Evolutionary conservation across 2,329 filamentous ascomycete species (phyloP), one percentile per base, ranked within the genome.

Genomic region (Colletotrichum lindemuthianum): DNA sequence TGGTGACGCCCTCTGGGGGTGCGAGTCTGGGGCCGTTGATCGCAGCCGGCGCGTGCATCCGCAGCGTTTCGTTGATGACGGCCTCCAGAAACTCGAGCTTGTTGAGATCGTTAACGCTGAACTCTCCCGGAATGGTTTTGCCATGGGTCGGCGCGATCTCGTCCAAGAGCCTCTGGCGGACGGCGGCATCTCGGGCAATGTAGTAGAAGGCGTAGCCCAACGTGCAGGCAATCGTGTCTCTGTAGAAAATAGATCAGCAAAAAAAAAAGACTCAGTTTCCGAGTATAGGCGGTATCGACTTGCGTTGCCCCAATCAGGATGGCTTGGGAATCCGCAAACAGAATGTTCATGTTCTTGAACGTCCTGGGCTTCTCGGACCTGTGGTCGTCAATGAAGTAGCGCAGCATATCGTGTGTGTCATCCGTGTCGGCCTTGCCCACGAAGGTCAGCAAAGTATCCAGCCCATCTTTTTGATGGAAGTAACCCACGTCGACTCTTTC

Each of bases 31-130:
- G 61, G 2, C 69, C 74, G 9, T 71, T 74, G 2, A 71, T 70
- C 12, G 73, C 69, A 1, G 71, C 68, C 0, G 74, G 71, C 7
- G 68, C 70, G n/a, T 76, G 59, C 8, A 75, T 50, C 1, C 75
- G 68, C 34, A 76, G 60, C 1, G 73, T 72, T 55, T 76, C 75
- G 16, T 72, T 70, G 32, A 75, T 72, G 9, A 74, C 52, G 0
- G 72, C 73, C 9, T 70, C 71, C 2, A 76, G 58, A 15, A 68
- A 66, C 6, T 53, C 55, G 6, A 69, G 50, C 7, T 64, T 61
- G 9, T 48, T 41, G 9, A 73, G 66, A 41, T 73, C 70, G 9
- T 16, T 36, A 11, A 68, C 50, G 0, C 66, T 36, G 33, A 73
- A 73, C 12, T 70, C 71, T 0, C 65, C 60, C 1, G 63, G 50